Evolutionary conservation across 2,329 filamentous ascomycete species (phyloP).

Genomic region (Samsoniella hepiali): DNA sequence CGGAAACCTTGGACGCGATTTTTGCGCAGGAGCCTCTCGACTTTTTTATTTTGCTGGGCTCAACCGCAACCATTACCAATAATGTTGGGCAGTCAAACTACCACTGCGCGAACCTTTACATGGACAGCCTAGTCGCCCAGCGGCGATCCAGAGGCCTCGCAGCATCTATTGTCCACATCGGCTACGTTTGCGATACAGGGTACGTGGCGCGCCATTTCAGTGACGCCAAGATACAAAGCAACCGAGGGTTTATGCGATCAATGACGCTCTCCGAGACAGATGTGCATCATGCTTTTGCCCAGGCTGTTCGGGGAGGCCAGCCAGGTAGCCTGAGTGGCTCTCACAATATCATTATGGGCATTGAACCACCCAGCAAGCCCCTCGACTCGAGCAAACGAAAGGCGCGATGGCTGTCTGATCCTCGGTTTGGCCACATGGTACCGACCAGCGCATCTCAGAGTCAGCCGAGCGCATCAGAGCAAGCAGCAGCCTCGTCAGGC

Average conservation of each 20-base stretch:
- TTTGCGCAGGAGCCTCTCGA: constrained; percentile 31
- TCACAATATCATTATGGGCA: constrained; percentile 21
- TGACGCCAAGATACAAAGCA: not conserved
- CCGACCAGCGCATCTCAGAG: not conserved
- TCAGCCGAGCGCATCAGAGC: not conserved
- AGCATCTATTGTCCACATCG: constrained; percentile 38
- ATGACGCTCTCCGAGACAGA: constrained; percentile 28
- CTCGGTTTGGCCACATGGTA: not conserved
- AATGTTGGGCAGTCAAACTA: constrained; percentile 43
- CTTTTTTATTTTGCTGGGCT: constrained; percentile 36
- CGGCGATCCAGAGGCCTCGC: constrained; percentile 36
- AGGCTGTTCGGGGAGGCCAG: not conserved
- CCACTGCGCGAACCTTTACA: constrained; percentile 41
- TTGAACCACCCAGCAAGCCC: constrained; percentile 19
- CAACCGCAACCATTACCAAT: constrained; percentile 27
- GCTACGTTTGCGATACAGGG: constrained; percentile 38
- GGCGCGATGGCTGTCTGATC: not conserved
- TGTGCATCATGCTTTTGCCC: constrained; percentile 28
- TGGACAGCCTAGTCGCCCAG: constrained; percentile 35
- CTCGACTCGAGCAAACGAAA: not conserved
- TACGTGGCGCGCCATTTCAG: constrained; percentile 30
- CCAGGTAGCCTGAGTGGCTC: constrained; percentile 7
- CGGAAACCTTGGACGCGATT: constrained; percentile 29
- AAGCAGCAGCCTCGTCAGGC: not conserved
- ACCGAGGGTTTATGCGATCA: constrained; percentile 5